phyloP scores from a whole-genome alignment of 768 basidiomycete genomes.

The Gautieria morchelliformis region DNA sequence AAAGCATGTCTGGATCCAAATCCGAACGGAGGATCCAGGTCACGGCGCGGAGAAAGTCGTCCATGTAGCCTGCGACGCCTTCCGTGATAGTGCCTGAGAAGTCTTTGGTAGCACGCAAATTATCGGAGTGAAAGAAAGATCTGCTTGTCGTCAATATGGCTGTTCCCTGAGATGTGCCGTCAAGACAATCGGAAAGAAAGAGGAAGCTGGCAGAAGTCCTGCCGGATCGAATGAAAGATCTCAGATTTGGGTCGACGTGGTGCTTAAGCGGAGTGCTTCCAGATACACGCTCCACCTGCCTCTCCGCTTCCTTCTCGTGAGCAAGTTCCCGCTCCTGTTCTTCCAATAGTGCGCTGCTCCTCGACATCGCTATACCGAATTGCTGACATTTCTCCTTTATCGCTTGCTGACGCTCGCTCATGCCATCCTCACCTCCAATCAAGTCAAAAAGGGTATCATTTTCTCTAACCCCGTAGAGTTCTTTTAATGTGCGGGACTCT shows the following conservation, averaged over 20 bases:
- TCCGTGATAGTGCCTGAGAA: slow-evolving; percentile 23
- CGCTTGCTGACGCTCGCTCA: background rate
- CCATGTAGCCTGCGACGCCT: slow-evolving; percentile 10
- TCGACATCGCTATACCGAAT: slow-evolving; percentile 20
- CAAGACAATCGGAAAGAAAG: background rate
- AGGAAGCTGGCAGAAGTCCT: no score
- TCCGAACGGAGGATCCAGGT: slow-evolving; percentile 30
- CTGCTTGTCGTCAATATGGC: slow-evolving; percentile 16
- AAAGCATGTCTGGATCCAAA: slow-evolving; percentile 15
- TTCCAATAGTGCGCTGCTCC: slow-evolving; percentile 26
- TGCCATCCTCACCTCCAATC: background rate
- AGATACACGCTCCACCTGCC: slow-evolving; percentile 28
- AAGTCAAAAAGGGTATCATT: background rate
- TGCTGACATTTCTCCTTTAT: slow-evolving; percentile 18
- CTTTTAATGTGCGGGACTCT: slow-evolving; percentile 4
- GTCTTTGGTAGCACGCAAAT: slow-evolving; percentile 28
- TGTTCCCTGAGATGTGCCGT: background rate
- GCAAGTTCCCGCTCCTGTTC: slow-evolving; percentile 42
- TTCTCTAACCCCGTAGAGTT: slow-evolving; percentile 1
- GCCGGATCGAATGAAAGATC: slow-evolving; percentile 22
- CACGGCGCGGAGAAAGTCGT: slow-evolving; percentile 29
- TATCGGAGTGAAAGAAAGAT: slow-evolving; percentile 10
- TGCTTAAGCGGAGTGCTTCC: slow-evolving; percentile 20
- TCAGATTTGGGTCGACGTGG: slow-evolving; percentile 18
- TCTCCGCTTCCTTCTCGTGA: slow-evolving; percentile 32